These are phyloP conservation scores for Lepiota brunneoincarnata DNA, from an alignment of 768 basidiomycete genomes.

Conservation along the genomic window DNA sequence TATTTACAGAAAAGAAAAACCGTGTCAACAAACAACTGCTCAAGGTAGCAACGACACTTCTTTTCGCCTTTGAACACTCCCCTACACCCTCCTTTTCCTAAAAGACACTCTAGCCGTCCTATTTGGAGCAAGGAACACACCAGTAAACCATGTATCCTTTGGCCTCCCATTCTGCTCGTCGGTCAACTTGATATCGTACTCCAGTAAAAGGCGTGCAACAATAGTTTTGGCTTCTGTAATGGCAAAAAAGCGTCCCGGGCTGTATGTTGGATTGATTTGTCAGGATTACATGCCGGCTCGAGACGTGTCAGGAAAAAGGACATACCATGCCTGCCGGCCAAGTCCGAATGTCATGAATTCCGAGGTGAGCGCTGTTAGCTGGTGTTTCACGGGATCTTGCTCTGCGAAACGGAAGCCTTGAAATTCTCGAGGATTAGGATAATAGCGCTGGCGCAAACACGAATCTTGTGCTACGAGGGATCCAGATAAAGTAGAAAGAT, in stretches of 20 bases:
- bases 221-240: constrained; percentile 40
- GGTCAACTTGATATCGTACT: constrained; percentile 36
- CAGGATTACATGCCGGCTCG: too few relatives aligned
- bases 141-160: neutral
- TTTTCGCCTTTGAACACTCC: too few relatives aligned
- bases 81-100: constrained; percentile 12
- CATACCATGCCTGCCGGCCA: constrained; percentile 26
- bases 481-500: too few relatives aligned
- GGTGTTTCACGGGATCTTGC: constrained; percentile 18
- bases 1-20: too few relatives aligned
- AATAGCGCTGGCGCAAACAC: constrained; percentile 18
- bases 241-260: constrained; percentile 45
- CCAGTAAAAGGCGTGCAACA: constrained; percentile 39
- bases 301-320: neutral
- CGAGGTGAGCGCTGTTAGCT: constrained; percentile 22
- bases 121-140: constrained; percentile 18
- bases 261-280: neutral
- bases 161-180: constrained; percentile 4
- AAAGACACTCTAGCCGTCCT: constrained; percentile 14
- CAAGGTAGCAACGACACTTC: too few relatives aligned
- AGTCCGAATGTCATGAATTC: constrained; percentile 32
- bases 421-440: constrained; percentile 33
- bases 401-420: constrained; percentile 38
- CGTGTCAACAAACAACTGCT: too few relatives aligned
- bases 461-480: too few relatives aligned